Evolutionary conservation across 1,284 basidiomycete species (phyloP).

Genomic region (Caloboletus inedulis): DNA sequence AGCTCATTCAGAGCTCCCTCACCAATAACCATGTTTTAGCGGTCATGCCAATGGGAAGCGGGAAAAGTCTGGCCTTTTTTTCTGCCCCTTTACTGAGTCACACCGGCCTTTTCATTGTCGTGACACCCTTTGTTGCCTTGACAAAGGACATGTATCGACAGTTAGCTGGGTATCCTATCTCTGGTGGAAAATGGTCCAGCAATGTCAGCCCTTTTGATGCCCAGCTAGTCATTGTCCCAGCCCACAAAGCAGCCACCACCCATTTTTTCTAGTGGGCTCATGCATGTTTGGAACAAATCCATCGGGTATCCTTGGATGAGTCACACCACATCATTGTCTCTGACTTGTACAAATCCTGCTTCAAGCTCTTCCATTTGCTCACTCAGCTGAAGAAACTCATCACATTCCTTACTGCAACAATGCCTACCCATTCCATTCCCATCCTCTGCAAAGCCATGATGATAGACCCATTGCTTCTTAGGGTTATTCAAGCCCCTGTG

Average conservation of each 20-base stretch:
- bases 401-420: conserved; percentile 1
- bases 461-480: not conserved
- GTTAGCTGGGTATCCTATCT: not conserved
- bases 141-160: not conserved
- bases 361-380: conserved; percentile 13
- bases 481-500: not conserved
- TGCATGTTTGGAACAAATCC: not conserved
- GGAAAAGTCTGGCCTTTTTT: conserved; percentile 23
- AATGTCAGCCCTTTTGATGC: not conserved
- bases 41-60: conserved; percentile 19
- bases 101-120: conserved; percentile 9
- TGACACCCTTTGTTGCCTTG: conserved; percentile 13
- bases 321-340: conserved; percentile 20
- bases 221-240: not conserved
- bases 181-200: not conserved
- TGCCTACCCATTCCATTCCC: conserved; percentile 7
- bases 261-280: not conserved
- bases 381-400: conserved; percentile 5
- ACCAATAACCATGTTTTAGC: conserved; percentile 13
- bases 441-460: conserved; percentile 3
- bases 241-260: not conserved
- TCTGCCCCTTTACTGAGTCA: conserved; percentile 8
- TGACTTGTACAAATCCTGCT: conserved; percentile 14
- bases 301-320: conserved; percentile 19
- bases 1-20: conserved; percentile 2